A percentile compares a stretch with the other conserved stretches of the same genome.
These are phyloP conservation scores for Thermochaetoides dissita DNA, from an alignment of 2,329 filamentous ascomycete species.

Conservation along the genomic window DNA sequence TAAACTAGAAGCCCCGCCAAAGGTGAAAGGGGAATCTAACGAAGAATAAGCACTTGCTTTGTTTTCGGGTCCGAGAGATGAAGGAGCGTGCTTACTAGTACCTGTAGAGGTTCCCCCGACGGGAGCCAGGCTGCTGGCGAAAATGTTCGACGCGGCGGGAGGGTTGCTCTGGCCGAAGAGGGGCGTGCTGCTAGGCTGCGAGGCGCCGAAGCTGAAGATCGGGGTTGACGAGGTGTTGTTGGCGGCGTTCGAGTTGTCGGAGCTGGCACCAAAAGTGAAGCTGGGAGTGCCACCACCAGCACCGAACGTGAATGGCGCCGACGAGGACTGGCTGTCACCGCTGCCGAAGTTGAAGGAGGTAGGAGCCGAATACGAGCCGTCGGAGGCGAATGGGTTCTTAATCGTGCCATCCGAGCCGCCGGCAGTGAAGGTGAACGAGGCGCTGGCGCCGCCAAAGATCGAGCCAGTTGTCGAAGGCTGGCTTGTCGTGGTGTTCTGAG, in stretches of 20 bases:
- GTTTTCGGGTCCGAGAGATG: too few species aligned
- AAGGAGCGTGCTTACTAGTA: conserved; percentile 25
- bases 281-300: conserved; percentile 17
- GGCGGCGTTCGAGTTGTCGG: conserved; percentile 4
- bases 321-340: conserved; percentile 17
- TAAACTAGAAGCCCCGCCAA: conserved; percentile 46
- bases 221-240: conserved; percentile 6
- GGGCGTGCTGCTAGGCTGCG: conserved; percentile 14
- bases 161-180: conserved; percentile 17
- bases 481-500: conserved; percentile 9
- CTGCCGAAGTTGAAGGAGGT: conserved; percentile 28
- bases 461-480: conserved; percentile 8
- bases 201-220: conserved; percentile 26
- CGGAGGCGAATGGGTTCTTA: conserved; percentile 25
- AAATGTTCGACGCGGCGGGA: conserved; percentile 17
- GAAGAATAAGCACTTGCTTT: too few species aligned
- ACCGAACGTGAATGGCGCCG: conserved; percentile 16
- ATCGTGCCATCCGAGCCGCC: conserved; percentile 21
- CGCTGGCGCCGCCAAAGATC: conserved; percentile 18
- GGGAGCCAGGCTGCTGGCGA: conserved; percentile 20
- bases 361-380: conserved; percentile 15
- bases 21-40: conserved; percentile 40
- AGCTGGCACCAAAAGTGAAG: conserved; percentile 25
- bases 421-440: conserved; percentile 26
- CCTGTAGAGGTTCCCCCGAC: conserved; percentile 25